These are phyloP conservation scores for Cantharellus cinnabarinus DNA, from an alignment of 768 basidiomycete species.

Conservation along the genomic window DNA sequence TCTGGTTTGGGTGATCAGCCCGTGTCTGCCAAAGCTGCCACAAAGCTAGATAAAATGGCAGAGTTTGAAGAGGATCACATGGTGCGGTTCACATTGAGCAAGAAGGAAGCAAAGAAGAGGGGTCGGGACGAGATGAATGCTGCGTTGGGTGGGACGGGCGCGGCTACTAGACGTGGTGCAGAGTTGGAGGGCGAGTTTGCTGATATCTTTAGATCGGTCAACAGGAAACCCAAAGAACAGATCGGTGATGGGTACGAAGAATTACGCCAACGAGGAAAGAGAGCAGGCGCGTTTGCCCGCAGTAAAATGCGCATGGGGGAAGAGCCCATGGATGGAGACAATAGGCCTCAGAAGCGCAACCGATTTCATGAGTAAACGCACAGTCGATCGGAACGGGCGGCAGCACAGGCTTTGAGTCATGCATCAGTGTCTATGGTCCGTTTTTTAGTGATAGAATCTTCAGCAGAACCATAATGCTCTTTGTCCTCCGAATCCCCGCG, in stretches of 20 bases:
- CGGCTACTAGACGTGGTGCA: conserved; percentile 35
- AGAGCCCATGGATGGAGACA: conserved; percentile 3
- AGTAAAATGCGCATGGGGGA: conserved; percentile 5
- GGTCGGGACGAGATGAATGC: conserved; percentile 68
- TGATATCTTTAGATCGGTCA: conserved; percentile 49
- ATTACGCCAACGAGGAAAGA: conserved; percentile 46
- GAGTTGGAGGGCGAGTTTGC: conserved; percentile 72
- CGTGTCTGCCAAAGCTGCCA: conserved; percentile 35
- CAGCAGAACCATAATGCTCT: background rate
- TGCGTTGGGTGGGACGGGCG: conserved; percentile 54
- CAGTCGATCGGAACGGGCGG: background rate
- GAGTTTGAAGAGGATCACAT: conserved; percentile 94
- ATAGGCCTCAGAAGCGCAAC: conserved; percentile 9
- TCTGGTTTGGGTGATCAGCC: conserved; percentile 39
- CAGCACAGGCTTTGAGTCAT: no score
- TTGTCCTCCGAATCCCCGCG: background rate
- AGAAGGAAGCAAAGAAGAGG: conserved; percentile 57
- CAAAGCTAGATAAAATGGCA: conserved; percentile 54
- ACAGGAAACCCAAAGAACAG: conserved; percentile 21
- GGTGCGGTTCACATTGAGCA: conserved; percentile 74
- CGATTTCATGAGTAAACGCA: conserved; percentile 14
- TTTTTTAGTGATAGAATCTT: no score
- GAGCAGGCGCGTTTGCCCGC: conserved; percentile 36
- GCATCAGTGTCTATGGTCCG: no score
- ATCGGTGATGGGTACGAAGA: conserved; percentile 66